A percentile compares a stretch with the other conserved stretches of the same genome.
Conservation (phyloP, 2,329 filamentous ascomycete species). For the Fusarium sp. region DNA sequence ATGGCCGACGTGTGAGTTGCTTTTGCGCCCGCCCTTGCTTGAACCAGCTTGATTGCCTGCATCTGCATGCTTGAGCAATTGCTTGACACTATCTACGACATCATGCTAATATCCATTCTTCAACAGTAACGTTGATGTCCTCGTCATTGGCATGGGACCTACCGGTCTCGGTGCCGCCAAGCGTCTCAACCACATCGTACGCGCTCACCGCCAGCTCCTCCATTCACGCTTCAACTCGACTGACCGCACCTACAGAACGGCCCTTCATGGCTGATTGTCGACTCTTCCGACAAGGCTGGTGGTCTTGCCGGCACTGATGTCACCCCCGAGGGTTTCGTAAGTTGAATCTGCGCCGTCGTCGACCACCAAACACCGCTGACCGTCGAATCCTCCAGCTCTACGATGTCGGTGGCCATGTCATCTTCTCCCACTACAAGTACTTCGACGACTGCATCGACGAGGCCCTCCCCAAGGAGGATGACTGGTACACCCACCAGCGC, state of each 20-base stretch:
- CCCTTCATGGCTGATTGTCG: slow-evolving; percentile 95
- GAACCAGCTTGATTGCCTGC: slow-evolving; percentile 8
- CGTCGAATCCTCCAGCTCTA: slow-evolving; percentile 74
- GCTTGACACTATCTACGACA: not conserved
- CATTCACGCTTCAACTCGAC: slow-evolving; percentile 34
- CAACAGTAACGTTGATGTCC: slow-evolving; percentile 88
- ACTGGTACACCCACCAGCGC: slow-evolving; percentile 98
- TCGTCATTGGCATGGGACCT: slow-evolving; percentile 97
- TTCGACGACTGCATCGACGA: slow-evolving; percentile 99
- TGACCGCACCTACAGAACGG: slow-evolving; percentile 71
- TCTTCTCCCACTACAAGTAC: slow-evolving; percentile 99
- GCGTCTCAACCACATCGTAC: slow-evolving; percentile 94
- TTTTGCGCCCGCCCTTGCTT: slow-evolving; percentile 20
- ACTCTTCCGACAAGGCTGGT: slow-evolving; percentile 90
- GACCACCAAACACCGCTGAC: slow-evolving; percentile 34
- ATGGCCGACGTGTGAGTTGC: slow-evolving; percentile 55
- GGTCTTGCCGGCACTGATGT: slow-evolving; percentile 96
- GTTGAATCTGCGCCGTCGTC: slow-evolving; percentile 56
- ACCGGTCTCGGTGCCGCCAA: slow-evolving; percentile 98
- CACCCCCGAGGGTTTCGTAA: slow-evolving; percentile 95
- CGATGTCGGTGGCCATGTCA: slow-evolving; percentile 98
- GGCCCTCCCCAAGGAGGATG: slow-evolving; percentile 90
- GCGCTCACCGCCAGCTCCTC: slow-evolving; percentile 54
- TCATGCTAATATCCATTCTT: slow-evolving; percentile 29
- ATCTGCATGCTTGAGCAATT: slow-evolving; percentile 4